phyloP scores from a whole-genome alignment of 306 rosid species.

The Cotoneaster glaucophyllus region DNA sequence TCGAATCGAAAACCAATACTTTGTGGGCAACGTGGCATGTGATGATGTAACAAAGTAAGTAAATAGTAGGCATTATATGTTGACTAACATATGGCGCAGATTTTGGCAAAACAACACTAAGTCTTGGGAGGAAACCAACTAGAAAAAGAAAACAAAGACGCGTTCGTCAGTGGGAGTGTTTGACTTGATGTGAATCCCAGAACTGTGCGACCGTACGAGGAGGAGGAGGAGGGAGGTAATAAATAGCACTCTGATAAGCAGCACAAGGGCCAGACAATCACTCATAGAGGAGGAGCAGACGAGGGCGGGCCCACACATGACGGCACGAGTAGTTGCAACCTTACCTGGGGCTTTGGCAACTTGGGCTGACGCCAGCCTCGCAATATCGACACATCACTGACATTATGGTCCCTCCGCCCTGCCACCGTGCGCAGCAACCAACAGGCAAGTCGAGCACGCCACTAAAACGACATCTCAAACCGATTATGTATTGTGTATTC shows the following conservation, averaged over 20 bases:
- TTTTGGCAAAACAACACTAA: background rate
- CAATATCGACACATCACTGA: constrained; percentile 7
- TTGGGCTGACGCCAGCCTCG: constrained; percentile 17
- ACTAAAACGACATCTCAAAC: fast-evolving
- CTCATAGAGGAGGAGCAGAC: background rate
- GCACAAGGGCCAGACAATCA: background rate
- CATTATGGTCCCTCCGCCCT: constrained; percentile 15
- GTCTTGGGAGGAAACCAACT: background rate
- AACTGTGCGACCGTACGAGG: constrained; percentile 8
- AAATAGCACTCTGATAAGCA: background rate
- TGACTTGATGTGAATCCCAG: background rate
- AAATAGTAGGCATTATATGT: background rate
- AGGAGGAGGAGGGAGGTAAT: background rate
- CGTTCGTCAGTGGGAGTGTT: background rate
- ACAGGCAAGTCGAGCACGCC: background rate
- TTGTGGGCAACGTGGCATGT: background rate
- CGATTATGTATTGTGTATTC: too few species aligned
- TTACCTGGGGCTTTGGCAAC: constrained; percentile 10
- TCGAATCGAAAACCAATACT: too few species aligned
- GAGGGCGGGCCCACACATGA: background rate
- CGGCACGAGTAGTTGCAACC: constrained; percentile 5
- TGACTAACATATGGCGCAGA: background rate
- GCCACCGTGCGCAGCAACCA: background rate
- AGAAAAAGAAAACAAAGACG: background rate
- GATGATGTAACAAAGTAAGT: background rate